Evolutionary conservation across 2,329 filamentous ascomycete genomes (phyloP), one percentile per base, ranked within the genome.

Genomic region (Phaeosphaeriaceae sp.): DNA sequence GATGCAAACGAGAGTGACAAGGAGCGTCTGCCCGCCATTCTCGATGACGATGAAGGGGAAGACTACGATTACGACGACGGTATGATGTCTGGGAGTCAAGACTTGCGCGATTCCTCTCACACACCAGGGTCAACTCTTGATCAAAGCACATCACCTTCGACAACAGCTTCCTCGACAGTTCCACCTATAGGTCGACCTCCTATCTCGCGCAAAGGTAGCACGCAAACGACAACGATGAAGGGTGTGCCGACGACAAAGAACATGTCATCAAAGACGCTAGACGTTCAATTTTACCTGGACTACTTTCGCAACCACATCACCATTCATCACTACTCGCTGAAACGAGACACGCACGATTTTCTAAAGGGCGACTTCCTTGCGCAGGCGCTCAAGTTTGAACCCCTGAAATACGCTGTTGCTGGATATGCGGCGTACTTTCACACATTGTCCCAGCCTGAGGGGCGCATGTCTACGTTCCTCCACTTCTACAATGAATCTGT

Each of bases 401-500:
- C 94, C 7, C 82, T 98, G 11, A 84, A 97, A 5, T 93, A 97
- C 74, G 93, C 94, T 0, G 81, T 97, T 4, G 91, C 94, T 10
- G 93, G 91, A 0, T 98, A 97, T 74, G 86, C 94, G 11, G 92
- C 94, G 0, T 98, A 97, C 71, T 93, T 97, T 67, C 86, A 90
- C 65, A 91, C 91, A 1, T 77, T 97, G 50, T 84, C 85, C 42
- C 87, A 89, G 50, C 87, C 90, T 0, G 82, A 89, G 50, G 92
- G 91, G 22, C 89, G 89, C 64, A 88, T 98, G 24, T 86, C 91
- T 60, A 89, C 91, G 53, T 98, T 98, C 68, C 82, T 98, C 26
- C 87, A 89, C 58, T 97, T 96, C 72, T 97, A 98, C 81, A 94
- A 97, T 77, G 90, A 88, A 73, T 94, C 94, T 10, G 90, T 99